Evolutionary conservation across 2,329 filamentous ascomycete genomes (phyloP).

Genomic region (Ceratocystis eucalypticola): DNA sequence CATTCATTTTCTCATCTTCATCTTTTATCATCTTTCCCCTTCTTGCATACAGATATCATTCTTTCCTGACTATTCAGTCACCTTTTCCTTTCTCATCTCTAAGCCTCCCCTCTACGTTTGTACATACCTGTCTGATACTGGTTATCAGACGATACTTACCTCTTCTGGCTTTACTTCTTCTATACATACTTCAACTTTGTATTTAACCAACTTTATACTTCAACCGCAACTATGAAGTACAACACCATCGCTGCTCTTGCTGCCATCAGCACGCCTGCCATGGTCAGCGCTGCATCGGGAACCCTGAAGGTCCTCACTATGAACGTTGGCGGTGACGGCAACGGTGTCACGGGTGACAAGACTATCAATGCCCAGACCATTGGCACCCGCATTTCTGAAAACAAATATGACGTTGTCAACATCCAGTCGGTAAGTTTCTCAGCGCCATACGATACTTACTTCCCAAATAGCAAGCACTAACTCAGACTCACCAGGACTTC

Average conservation of each 20-base stretch:
- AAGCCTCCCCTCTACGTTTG: background rate
- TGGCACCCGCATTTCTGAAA: conserved; percentile 41
- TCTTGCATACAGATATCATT: too few species aligned
- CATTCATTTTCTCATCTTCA: conserved; percentile 4
- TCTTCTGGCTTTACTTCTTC: background rate
- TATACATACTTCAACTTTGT: background rate
- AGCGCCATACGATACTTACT: background rate
- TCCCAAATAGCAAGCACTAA: background rate
- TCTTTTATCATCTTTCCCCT: too few species aligned
- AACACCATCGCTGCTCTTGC: conserved; percentile 8
- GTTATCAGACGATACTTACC: background rate
- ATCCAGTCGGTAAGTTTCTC: conserved; percentile 41
- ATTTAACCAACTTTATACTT: background rate
- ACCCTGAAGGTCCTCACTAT: conserved; percentile 41
- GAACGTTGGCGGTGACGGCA: conserved; percentile 48
- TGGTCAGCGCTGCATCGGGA: conserved; percentile 21
- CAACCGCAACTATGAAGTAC: conserved; percentile 16
- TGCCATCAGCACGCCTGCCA: conserved; percentile 11
- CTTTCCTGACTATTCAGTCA: background rate
- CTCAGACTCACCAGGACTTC: conserved; percentile 36
- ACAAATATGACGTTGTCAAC: conserved; percentile 49
- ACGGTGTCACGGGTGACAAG: conserved; percentile 50
- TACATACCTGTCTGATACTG: background rate
- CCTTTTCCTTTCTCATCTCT: background rate
- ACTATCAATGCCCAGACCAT: conserved; percentile 42